Percentiles rank a stretch among this genome's conserved stretches.
phyloP scores from a whole-genome alignment of 495 filamentous ascomycete genomes.

The Corynascus novoguineensis region DNA sequence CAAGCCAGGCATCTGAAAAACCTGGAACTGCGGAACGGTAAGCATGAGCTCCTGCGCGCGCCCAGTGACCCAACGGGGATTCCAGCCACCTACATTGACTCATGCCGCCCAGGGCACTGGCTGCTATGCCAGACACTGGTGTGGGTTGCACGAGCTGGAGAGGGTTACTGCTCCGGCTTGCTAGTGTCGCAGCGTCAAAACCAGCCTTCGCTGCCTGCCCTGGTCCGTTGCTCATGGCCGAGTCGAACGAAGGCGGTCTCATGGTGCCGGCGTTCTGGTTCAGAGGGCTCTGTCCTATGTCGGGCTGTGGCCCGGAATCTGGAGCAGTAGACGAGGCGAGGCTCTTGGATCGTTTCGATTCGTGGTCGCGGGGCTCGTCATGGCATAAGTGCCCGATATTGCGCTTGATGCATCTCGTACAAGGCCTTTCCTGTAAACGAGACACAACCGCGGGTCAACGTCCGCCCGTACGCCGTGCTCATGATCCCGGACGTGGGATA shows the following conservation, averaged over 20 bases:
- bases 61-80: slow-evolving; percentile 17
- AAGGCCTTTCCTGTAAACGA: slow-evolving; percentile 73
- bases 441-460: slow-evolving; percentile 22
- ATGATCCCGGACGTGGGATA: slow-evolving; percentile 9
- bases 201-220: slow-evolving; percentile 38
- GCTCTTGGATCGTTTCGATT: slow-evolving; percentile 60
- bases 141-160: slow-evolving; percentile 55
- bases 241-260: slow-evolving; percentile 40
- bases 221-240: slow-evolving; percentile 28
- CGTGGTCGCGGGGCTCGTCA: slow-evolving; percentile 83
- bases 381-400: slow-evolving; percentile 99
- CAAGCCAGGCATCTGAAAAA: slow-evolving; percentile 54
- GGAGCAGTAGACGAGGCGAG: slow-evolving; percentile 55
- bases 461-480: slow-evolving; percentile 15
- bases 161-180: slow-evolving; percentile 33
- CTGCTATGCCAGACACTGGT: slow-evolving; percentile 48
- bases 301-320: slow-evolving; percentile 43
- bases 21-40: slow-evolving; percentile 38
- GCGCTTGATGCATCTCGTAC: slow-evolving; percentile 95
- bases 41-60: slow-evolving; percentile 34
- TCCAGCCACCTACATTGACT: slow-evolving; percentile 67
- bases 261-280: slow-evolving; percentile 37
- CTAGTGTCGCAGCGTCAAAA: slow-evolving; percentile 39
- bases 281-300: slow-evolving; percentile 36
- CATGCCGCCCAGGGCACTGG: slow-evolving; percentile 52